Evolutionary conservation across 768 basidiomycete species (phyloP), one percentile per base, ranked within the genome.

Genomic region (Arthromyces matolae): DNA sequence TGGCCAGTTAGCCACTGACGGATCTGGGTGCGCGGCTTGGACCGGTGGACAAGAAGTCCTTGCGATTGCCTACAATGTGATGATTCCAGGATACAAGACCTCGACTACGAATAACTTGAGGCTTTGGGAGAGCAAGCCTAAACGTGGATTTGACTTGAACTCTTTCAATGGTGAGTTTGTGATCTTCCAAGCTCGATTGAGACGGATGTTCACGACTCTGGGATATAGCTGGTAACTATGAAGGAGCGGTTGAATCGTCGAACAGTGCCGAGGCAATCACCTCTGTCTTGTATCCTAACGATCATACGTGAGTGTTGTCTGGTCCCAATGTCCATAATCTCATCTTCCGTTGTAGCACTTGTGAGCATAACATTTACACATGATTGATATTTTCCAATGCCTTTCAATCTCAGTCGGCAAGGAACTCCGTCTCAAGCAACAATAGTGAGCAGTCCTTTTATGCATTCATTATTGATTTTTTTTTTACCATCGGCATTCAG

Each of bases 11-110:
- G 89, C 82, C 29, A 61, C 67, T 16, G 80, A 82, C 53, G 80
- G 76, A 3, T 77, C 70, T 19, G 77, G 79, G 8, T 80, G 80
- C 46, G 86, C 79, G 2, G 55, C 76, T 14, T 92, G 89, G 89
- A 77, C 80, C 19, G 94, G 94, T 8, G 95, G 95, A 0, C 89
- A 93, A 67, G 91, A 95, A 66, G 92, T 96, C 24, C 63, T 95
- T 29, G 95, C 94, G 1, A 79, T 93, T 36, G 94, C 94, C 0
- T 94, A 95, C 61, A 95, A 97, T 63, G 84, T 90, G 16, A 95
- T 95, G 71, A 88, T n/a, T n/a, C n/a, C n/a, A n/a, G n/a, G n/a
- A n/a, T n/a, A n/a, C n/a, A n/a, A n/a, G n/a, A n/a, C n/a, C 97
- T 56, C 93, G 66, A 92, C 84, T 53, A 93, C 90, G 39, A 94